Evolutionary conservation across 2,329 filamentous ascomycete genomes (phyloP).

Genomic region (Clarireedia homoeocarpa): DNA sequence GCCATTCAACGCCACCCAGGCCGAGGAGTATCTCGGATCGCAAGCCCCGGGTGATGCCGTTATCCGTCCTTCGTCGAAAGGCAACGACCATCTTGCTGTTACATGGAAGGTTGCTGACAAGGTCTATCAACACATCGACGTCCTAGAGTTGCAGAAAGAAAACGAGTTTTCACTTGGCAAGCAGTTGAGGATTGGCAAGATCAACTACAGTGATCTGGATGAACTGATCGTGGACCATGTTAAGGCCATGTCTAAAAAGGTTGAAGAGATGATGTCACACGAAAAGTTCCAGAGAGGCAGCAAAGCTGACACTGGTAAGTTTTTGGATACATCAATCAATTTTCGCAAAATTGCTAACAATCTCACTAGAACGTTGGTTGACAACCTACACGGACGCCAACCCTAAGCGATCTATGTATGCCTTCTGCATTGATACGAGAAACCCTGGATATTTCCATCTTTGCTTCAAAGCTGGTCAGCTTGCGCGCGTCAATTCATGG

Average conservation of each 20-base stretch:
- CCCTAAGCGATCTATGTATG: slow-evolving; percentile 85
- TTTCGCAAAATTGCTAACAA: slow-evolving; percentile 2
- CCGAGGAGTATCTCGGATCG: slow-evolving; percentile 85
- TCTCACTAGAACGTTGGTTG: slow-evolving; percentile 74
- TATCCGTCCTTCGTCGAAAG: slow-evolving; percentile 91
- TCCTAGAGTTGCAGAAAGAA: slow-evolving; percentile 92
- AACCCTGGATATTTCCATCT: slow-evolving; percentile 92
- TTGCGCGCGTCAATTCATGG: slow-evolving; percentile 68
- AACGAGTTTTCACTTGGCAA: slow-evolving; percentile 92
- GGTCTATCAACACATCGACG: slow-evolving; percentile 96
- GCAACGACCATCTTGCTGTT: slow-evolving; percentile 87
- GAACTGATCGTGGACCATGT: slow-evolving; percentile 96
- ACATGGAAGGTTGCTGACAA: slow-evolving; percentile 97
- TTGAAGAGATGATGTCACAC: slow-evolving; percentile 89
- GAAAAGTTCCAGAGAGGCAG: slow-evolving; percentile 87
- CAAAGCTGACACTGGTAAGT: slow-evolving; percentile 76
- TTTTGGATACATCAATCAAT: not conserved
- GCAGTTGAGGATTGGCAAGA: slow-evolving; percentile 75
- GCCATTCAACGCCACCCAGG: slow-evolving; percentile 84
- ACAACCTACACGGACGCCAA: slow-evolving; percentile 95
- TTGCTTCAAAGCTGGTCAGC: slow-evolving; percentile 86
- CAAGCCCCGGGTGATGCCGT: slow-evolving; percentile 84
- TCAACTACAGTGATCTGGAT: slow-evolving; percentile 91
- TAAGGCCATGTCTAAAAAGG: slow-evolving; percentile 95
- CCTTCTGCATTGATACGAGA: slow-evolving; percentile 89